A percentile compares a stretch with the other conserved stretches of the same genome.
These are phyloP conservation scores for Bauhinia variegata DNA, from an alignment of 306 rosid species.

Conservation along the genomic window DNA sequence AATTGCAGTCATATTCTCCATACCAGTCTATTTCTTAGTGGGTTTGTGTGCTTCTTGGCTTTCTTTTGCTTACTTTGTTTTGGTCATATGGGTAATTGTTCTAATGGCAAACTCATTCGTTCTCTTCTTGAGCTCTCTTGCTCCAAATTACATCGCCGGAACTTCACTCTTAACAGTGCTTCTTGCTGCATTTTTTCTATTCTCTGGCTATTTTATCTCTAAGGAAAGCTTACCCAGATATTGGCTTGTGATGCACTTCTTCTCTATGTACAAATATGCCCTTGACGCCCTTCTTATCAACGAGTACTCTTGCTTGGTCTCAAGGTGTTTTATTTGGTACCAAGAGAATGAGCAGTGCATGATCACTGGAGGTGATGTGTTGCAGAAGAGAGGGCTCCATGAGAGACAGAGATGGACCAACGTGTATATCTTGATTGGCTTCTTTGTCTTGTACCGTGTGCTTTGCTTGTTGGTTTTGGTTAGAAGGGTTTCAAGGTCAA, in stretches of 20 bases:
- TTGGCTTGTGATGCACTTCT: slow-evolving; percentile 88
- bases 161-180: slow-evolving; percentile 77
- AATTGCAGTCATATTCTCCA: slow-evolving; percentile 70
- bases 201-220: slow-evolving; percentile 84
- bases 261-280: slow-evolving; percentile 89
- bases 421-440: slow-evolving; percentile 71
- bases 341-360: slow-evolving; percentile 63
- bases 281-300: slow-evolving; percentile 86
- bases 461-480: slow-evolving; percentile 79
- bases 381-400: slow-evolving; percentile 64
- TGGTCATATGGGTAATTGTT: slow-evolving; percentile 75
- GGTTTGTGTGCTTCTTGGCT: slow-evolving; percentile 85
- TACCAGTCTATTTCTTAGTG: slow-evolving; percentile 83
- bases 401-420: slow-evolving; percentile 75
- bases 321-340: slow-evolving; percentile 78
- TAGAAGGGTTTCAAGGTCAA: slow-evolving; percentile 84
- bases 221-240: slow-evolving; percentile 64
- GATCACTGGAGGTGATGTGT: slow-evolving; percentile 76
- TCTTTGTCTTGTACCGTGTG: slow-evolving; percentile 75
- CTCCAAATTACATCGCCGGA: slow-evolving; percentile 89
- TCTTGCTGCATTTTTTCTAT: slow-evolving; percentile 78
- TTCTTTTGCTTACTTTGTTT: slow-evolving; percentile 74
- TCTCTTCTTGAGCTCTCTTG: slow-evolving; percentile 77
- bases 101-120: slow-evolving; percentile 91
- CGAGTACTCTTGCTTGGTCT: slow-evolving; percentile 71